Evolutionary conservation across 805 yeast species (phyloP).

Genomic region (Cyberlindnera meyerae): DNA sequence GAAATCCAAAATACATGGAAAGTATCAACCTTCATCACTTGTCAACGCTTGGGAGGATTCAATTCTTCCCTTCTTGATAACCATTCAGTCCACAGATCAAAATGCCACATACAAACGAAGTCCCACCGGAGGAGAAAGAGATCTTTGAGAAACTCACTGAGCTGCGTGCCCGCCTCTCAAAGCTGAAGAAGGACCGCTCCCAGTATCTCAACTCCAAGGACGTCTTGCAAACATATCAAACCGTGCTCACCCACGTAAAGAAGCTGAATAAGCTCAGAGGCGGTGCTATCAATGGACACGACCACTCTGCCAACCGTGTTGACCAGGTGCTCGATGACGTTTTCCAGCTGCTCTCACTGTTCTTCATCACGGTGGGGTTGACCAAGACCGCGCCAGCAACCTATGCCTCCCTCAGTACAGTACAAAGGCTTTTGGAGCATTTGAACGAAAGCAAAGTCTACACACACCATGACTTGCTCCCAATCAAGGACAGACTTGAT

Average conservation of each 20-base stretch:
- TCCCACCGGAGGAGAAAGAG: slow-evolving; percentile 33
- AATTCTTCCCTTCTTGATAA: neutral
- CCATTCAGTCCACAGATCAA: neutral
- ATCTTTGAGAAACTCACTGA: slow-evolving; percentile 37
- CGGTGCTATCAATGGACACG: slow-evolving; percentile 19
- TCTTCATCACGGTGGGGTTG: slow-evolving; percentile 88
- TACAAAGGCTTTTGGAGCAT: slow-evolving; percentile 78
- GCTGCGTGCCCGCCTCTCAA: slow-evolving; percentile 39
- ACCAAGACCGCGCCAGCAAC: slow-evolving; percentile 91
- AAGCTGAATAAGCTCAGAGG: slow-evolving; percentile 42
- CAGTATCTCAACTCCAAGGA: slow-evolving; percentile 65
- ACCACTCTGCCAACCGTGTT: slow-evolving; percentile 37
- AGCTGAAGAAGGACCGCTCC: slow-evolving; percentile 57
- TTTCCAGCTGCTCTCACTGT: slow-evolving; percentile 79
- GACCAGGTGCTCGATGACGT: slow-evolving; percentile 82
- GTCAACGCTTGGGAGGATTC: neutral
- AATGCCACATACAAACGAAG: slow-evolving; percentile 29
- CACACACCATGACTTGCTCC: slow-evolving; percentile 77
- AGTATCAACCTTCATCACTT: no score
- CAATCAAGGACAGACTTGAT: slow-evolving; percentile 65
- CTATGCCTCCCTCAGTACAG: slow-evolving; percentile 83
- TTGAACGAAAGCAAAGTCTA: slow-evolving; percentile 75
- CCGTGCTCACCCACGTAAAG: slow-evolving; percentile 50
- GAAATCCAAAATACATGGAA: no score
- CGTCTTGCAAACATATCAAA: slow-evolving; percentile 54